Percentiles rank a stretch among this genome's conserved stretches.
Conservation (phyloP, 1,139 yeast genomes). For the Maudiozyma humilis region DNA sequence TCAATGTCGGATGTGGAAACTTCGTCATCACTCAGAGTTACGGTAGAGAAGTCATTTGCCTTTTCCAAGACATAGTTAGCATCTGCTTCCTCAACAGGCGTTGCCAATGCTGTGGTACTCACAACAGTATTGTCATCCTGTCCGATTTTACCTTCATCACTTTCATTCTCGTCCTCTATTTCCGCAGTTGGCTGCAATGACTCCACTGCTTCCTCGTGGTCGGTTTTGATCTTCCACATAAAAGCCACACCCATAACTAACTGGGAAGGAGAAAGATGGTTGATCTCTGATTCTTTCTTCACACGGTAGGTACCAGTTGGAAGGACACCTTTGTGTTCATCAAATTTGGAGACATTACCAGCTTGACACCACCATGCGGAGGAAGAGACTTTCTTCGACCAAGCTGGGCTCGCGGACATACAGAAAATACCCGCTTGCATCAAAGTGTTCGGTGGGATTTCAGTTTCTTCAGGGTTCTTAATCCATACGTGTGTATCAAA, state of each 20-base stretch:
- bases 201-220: conserved; percentile 17
- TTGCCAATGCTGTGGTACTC: too few species aligned
- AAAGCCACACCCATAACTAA: conserved; percentile 86
- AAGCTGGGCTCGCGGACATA: conserved; percentile 74
- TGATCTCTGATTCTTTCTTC: conserved; percentile 46
- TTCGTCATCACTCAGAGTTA: neutral
- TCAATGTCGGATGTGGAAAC: neutral
- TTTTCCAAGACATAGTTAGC: neutral
- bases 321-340: conserved; percentile 50
- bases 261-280: conserved; percentile 70
- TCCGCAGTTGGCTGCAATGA: conserved; percentile 14
- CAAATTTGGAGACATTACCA: conserved; percentile 57
- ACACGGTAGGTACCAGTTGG: conserved; percentile 57
- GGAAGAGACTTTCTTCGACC: conserved; percentile 76
- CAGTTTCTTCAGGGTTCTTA: conserved; percentile 52
- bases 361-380: conserved; percentile 82
- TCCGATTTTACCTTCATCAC: neutral
- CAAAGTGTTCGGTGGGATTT: conserved; percentile 70
- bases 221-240: conserved; percentile 50
- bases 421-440: conserved; percentile 86
- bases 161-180: conserved; percentile 7
- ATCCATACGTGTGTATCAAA: conserved; percentile 69
- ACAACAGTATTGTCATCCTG: neutral
- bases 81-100: too few species aligned
- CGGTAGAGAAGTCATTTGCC: neutral